Base-by-base conservation (phyloP, 345 rosid species). In the Raphanus sativus region DNA sequence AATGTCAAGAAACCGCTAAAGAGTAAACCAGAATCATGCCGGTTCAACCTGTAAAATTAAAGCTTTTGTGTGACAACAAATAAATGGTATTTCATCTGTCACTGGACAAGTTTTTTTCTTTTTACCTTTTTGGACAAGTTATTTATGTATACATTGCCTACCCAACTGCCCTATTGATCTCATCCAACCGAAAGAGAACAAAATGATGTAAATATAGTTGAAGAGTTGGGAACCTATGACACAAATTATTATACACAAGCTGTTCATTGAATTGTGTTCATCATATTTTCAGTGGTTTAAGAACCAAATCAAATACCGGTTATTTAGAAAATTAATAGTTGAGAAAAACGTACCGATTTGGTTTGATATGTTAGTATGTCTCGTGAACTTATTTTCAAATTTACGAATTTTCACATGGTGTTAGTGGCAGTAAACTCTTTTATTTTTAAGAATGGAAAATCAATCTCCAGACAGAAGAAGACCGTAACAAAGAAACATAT, bases 101-200 rank as follows among this genome's bases (percentile, higher is more conserved):
- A 63, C 1, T 63, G 16, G 48, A 50, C 64, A 76, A 5, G 11
- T 45, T 50, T 13, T n/a, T 15, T 15, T 17, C 17, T 8, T 32
- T 62, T 24, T 11, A 15, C 4, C 13, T 33, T 33, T 63, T 33
- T 16, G 17, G 16, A n/a, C 24, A 48, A 67, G 59, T 63, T 63
- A 63, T 45, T 68, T 69, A 54, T 30, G 62, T 26, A 60, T 10
- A 42, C 5, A 24, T 11, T 59, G 67, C 33, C 67, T 42, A 29
- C 73, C 76, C 77, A 78, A 78, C 81, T 71, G 62, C 68, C 73
- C 4, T 71, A 71, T 78, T 78, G 42, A 78, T 71, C 73, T 78
- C 77, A 78, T 65, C 81, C 77, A 78, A 24, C 81, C 32, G 42
- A 71, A 78, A 77, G 28, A 24, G 55, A 65, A 66, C 70, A 21